phyloP scores from a whole-genome alignment of 2,329 filamentous ascomycete genomes.

The Hymenoscyphus fraxineus region DNA sequence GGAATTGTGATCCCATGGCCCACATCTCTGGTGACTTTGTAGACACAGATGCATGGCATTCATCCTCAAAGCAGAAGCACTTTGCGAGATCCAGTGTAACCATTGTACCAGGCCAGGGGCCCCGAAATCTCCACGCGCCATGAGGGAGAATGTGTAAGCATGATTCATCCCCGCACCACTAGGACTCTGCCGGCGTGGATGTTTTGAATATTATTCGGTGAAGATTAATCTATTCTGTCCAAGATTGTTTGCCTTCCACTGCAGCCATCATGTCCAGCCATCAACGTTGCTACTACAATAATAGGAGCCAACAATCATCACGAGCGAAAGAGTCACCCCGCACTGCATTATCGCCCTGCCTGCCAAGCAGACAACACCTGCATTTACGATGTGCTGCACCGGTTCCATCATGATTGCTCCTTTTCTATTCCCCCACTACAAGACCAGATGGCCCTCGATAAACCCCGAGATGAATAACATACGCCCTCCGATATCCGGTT shows the following conservation, averaged over 20 bases:
- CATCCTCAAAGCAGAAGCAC: background rate
- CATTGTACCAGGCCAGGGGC: background rate
- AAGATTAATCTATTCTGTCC: background rate
- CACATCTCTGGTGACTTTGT: background rate
- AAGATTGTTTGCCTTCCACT: background rate
- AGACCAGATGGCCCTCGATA: background rate
- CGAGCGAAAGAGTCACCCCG: constrained; percentile 3
- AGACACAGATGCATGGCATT: background rate
- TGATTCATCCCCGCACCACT: constrained; percentile 4
- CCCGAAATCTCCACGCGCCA: background rate
- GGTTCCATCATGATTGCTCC: background rate
- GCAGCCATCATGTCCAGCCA: background rate
- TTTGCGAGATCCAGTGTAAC: constrained; percentile 6
- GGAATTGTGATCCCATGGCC: constrained; percentile 4
- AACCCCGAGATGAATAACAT: background rate
- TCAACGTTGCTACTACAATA: background rate
- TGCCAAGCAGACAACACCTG: background rate
- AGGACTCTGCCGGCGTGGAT: background rate
- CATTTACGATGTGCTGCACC: constrained; percentile 4
- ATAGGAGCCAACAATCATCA: background rate
- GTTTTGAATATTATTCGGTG: background rate
- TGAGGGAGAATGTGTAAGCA: constrained; percentile 1
- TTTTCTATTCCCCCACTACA: background rate
- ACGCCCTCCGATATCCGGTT: background rate
- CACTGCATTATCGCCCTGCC: constrained; percentile 3